A percentile compares a stretch with the other conserved stretches of the same genome.
These are phyloP conservation scores for Melocanna baccifera DNA, from an alignment of 176 grass and related monocot genomes.

Conservation along the genomic window DNA sequence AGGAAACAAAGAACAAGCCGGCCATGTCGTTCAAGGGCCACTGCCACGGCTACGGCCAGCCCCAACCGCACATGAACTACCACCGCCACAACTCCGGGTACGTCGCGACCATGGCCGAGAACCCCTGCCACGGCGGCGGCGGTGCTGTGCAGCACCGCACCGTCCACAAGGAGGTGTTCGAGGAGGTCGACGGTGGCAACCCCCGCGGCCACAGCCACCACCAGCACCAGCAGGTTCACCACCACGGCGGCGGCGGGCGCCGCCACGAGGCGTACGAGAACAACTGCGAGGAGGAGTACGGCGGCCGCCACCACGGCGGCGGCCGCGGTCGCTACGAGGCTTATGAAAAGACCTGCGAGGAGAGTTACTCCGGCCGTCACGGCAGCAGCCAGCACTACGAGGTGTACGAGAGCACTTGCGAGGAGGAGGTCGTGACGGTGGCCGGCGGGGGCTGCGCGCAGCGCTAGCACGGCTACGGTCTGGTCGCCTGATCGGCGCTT, in stretches of 20 bases:
- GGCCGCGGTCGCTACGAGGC: neutral
- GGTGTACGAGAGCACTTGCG: neutral
- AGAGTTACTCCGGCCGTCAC: neutral
- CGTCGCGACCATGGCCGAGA: neutral
- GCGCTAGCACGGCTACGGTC: neutral
- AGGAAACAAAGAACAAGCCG: neutral
- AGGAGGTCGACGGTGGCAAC: neutral
- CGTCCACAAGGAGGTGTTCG: neutral
- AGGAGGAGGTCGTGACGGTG: neutral
- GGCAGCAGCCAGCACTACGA: neutral
- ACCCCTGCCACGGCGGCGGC: neutral
- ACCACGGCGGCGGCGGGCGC: neutral
- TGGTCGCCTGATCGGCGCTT: neutral
- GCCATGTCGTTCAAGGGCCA: neutral
- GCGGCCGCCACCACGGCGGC: neutral
- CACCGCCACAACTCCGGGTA: neutral
- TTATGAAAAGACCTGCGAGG: neutral
- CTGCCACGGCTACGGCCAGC: neutral
- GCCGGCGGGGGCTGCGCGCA: neutral
- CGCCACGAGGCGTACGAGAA: neutral
- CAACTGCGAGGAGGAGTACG: neutral
- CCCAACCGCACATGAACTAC: neutral
- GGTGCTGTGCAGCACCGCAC: neutral
- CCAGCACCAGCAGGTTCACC: neutral
- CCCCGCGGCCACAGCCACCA: neutral